phyloP scores from a whole-genome alignment of 352 stramenopile genomes.

The Pythium pyrilobum region DNA sequence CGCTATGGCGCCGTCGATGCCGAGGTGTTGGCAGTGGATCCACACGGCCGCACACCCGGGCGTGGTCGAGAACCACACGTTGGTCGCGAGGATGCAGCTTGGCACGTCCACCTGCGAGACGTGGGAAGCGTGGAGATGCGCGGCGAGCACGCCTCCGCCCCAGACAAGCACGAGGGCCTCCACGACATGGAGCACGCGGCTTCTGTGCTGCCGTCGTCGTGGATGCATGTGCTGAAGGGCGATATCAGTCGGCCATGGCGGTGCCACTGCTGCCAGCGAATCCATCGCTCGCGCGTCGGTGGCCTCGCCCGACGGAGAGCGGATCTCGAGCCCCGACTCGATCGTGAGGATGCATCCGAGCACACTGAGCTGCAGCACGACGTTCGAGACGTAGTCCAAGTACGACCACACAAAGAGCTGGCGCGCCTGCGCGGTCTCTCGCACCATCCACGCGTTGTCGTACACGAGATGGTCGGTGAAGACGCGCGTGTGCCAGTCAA shows the following conservation, averaged over 20 bases:
- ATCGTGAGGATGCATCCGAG: conserved; percentile 3
- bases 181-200: not conserved
- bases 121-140: not conserved
- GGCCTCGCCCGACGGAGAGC: too few relatives aligned
- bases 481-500: not conserved
- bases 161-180: not conserved
- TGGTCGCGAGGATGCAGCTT: conserved; percentile 1
- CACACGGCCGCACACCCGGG: not conserved
- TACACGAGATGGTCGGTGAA: conserved; percentile 1
- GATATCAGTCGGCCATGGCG: too few relatives aligned
- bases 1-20: not conserved
- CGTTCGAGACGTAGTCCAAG: conserved; percentile 1
- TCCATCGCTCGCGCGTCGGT: too few relatives aligned
- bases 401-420: conserved; percentile 5
- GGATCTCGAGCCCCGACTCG: not conserved
- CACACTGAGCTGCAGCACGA: conserved; percentile 2
- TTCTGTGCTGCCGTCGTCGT: too few relatives aligned
- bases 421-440: not conserved
- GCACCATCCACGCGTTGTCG: conserved; percentile 3
- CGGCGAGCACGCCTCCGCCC: conserved; percentile 1
- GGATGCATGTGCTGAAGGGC: too few relatives aligned
- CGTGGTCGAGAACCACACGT: conserved; percentile 3
- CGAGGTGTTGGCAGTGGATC: conserved; percentile 6
- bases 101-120: not conserved
- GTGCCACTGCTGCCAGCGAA: too few relatives aligned